phyloP scores from a whole-genome alignment of 2,329 filamentous ascomycete genomes.

The Aureobasidium uvarum region DNA sequence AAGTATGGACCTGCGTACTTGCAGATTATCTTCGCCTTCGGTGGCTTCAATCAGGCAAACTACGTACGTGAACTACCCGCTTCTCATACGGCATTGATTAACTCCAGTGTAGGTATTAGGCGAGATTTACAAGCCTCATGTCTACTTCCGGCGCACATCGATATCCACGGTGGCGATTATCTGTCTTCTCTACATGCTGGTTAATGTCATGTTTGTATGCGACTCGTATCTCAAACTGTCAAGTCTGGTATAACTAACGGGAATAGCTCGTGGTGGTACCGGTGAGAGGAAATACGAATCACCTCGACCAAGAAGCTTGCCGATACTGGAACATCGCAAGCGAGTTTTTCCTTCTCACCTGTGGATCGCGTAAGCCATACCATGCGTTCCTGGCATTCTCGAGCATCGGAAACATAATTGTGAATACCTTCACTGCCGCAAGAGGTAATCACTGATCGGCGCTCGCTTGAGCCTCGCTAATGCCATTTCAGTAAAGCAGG shows the following conservation, averaged over 20 bases:
- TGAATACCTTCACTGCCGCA: neutral
- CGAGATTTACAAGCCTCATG: neutral
- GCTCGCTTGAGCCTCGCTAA: neutral
- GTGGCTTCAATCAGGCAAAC: neutral
- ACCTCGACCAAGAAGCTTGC: neutral
- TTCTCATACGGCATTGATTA: neutral
- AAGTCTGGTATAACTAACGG: neutral
- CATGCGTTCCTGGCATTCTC: neutral
- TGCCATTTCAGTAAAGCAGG: neutral
- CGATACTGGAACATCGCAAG: neutral
- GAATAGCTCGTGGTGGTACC: neutral
- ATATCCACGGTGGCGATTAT: neutral
- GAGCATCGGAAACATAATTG: neutral
- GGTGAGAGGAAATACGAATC: neutral
- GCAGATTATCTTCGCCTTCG: neutral
- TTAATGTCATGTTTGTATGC: neutral
- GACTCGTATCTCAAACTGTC: neutral
- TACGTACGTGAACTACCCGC: neutral
- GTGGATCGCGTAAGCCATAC: neutral
- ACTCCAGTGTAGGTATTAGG: neutral
- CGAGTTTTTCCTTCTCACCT: neutral
- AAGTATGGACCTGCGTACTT: neutral
- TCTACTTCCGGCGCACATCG: neutral
- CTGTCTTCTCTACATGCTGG: neutral
- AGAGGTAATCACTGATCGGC: neutral